phyloP scores from a whole-genome alignment of 495 filamentous ascomycete species.

The Aspergillus coremiiformis region DNA sequence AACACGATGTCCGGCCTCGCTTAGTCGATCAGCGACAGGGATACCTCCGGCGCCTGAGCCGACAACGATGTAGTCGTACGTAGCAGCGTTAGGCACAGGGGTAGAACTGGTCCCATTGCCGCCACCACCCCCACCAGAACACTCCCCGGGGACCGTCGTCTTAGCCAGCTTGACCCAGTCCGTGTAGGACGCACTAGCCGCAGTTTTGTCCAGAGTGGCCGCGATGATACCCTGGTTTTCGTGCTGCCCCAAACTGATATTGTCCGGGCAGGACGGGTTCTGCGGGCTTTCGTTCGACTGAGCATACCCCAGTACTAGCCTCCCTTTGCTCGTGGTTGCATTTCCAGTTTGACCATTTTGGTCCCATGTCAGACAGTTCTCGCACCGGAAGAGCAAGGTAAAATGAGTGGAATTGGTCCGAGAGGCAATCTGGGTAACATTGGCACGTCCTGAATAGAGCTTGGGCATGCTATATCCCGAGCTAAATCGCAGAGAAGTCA shows the following conservation, averaged over 20 bases:
- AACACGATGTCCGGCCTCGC: constrained; percentile 54
- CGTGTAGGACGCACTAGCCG: constrained; percentile 3
- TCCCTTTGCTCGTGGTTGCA: constrained; percentile 4
- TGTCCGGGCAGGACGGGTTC: constrained; percentile 6
- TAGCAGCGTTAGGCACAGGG: constrained; percentile 5
- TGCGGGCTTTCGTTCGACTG: constrained; percentile 2
- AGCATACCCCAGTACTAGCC: constrained; percentile 8
- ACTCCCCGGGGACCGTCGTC: constrained; percentile 5
- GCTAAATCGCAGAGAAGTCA: constrained; percentile 13
- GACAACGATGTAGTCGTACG: constrained; percentile 62
- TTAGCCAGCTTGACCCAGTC: constrained; percentile 8
- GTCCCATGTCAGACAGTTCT: constrained; percentile 14
- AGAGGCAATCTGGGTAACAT: constrained; percentile 11
- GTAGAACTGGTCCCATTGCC: background rate
- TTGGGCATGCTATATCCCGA: constrained; percentile 11
- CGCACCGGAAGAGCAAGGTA: constrained; percentile 12
- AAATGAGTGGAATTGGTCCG: constrained; percentile 4
- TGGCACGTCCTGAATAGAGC: constrained; percentile 11
- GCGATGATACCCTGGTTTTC: constrained; percentile 11
- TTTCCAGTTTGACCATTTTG: constrained; percentile 7
- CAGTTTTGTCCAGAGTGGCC: constrained; percentile 5
- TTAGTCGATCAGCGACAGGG: constrained; percentile 56
- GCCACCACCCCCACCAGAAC: constrained; percentile 8
- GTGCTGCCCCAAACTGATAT: constrained; percentile 8
- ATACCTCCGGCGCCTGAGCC: constrained; percentile 60